Evolutionary conservation across 495 filamentous ascomycete genomes (phyloP).

Genomic region (Thozetella sp.): DNA sequence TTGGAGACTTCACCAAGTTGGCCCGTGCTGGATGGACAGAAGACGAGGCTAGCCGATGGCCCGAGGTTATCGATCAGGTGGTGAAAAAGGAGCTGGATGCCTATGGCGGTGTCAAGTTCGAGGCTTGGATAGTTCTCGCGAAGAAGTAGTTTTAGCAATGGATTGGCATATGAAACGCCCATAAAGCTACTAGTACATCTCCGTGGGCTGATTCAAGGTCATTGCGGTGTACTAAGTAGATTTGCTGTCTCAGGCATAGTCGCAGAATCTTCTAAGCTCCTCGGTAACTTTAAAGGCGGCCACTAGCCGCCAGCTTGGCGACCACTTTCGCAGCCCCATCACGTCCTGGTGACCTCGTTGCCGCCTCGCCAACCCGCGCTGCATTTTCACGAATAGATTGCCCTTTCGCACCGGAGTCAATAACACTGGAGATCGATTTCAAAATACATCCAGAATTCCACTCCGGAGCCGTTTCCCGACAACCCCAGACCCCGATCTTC

Average conservation of each 20-base stretch:
- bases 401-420: neutral
- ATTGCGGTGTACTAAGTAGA: no score
- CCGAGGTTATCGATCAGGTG: neutral
- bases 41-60: neutral
- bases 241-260: no score
- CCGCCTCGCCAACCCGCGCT: neutral
- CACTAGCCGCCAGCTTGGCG: neutral
- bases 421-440: neutral
- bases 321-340: neutral
- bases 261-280: no score
- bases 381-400: neutral
- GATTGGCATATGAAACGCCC: no score
- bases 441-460: neutral
- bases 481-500: neutral
- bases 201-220: no score
- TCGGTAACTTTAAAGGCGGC: neutral
- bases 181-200: no score
- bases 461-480: neutral
- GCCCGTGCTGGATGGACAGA: constrained; percentile 1
- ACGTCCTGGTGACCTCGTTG: neutral
- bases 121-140: neutral
- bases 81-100: neutral
- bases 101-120: neutral
- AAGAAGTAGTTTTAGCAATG: no score
- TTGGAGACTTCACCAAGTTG: neutral